Percentiles rank a stretch among this genome's conserved stretches.
These are phyloP conservation scores for Colletotrichum sp. DNA, from an alignment of 2,329 filamentous ascomycete genomes.

Conservation along the genomic window DNA sequence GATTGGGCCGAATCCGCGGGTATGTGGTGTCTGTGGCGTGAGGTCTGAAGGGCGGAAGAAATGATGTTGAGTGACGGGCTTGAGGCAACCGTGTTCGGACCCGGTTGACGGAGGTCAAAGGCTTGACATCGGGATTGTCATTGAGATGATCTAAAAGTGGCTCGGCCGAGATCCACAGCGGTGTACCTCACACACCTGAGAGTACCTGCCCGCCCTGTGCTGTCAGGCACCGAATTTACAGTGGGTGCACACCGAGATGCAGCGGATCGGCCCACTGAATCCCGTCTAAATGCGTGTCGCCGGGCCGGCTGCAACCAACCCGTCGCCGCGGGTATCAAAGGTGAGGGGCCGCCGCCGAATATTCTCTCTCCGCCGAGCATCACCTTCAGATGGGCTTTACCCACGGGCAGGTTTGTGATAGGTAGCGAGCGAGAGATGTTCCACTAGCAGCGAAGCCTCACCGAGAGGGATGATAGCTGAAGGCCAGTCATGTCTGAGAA, in stretches of 20 bases:
- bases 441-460: background rate
- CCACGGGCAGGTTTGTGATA: background rate
- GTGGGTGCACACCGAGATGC: background rate
- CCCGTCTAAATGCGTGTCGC: background rate
- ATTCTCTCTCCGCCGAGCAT: background rate
- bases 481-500: background rate
- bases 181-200: background rate
- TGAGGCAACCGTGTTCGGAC: constrained; percentile 5
- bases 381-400: background rate
- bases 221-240: background rate
- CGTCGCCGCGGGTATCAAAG: background rate
- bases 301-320: background rate
- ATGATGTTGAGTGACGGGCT: background rate
- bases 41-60: background rate
- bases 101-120: background rate
- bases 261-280: background rate
- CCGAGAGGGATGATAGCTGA: background rate
- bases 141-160: background rate
- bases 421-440: too few relatives aligned
- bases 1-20: background rate
- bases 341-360: background rate
- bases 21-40: background rate
- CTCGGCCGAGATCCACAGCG: background rate
- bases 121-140: background rate
- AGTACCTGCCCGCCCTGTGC: background rate